Percentiles rank a stretch among this genome's conserved stretches.
Conservation (phyloP, 495 filamentous ascomycete genomes). For the Penicillium waksmanii region DNA sequence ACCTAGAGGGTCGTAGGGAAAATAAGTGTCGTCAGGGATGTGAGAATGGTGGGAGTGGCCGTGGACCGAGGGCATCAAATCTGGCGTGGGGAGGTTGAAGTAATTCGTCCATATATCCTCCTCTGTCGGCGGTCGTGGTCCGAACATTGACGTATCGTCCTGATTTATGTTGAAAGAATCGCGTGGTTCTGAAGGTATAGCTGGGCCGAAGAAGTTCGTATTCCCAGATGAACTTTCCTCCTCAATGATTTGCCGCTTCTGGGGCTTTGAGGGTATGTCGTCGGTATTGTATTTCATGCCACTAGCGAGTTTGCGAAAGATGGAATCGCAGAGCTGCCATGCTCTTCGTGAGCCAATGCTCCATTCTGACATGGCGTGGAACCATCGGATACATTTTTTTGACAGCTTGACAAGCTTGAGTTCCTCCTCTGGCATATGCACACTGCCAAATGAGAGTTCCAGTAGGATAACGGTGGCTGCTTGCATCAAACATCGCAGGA, state of each 20-base stretch:
- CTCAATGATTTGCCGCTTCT: constrained; percentile 13
- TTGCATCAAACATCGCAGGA: constrained; percentile 68
- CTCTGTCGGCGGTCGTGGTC: constrained; percentile 13
- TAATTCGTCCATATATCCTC: constrained; percentile 20
- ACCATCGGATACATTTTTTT: constrained; percentile 61
- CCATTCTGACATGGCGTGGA: constrained; percentile 54
- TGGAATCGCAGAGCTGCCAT: constrained; percentile 45
- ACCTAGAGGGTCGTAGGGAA: constrained; percentile 49
- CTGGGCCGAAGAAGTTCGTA: not conserved
- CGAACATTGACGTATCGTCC: constrained; percentile 21
- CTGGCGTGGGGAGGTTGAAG: constrained; percentile 23
- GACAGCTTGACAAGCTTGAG: constrained; percentile 47
- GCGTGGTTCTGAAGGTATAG: not conserved
- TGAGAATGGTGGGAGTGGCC: constrained; percentile 3
- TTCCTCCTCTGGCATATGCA: constrained; percentile 57
- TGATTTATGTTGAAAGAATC: constrained; percentile 19
- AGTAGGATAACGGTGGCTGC: constrained; percentile 62
- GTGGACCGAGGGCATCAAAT: constrained; percentile 14
- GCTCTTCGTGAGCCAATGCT: constrained; percentile 58
- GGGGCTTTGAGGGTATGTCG: constrained; percentile 36
- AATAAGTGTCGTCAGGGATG: constrained; percentile 35
- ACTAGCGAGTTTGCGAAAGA: constrained; percentile 24
- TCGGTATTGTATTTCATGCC: constrained; percentile 43
- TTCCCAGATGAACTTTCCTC: not conserved
- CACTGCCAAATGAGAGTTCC: constrained; percentile 59